Percentiles rank a stretch among this genome's conserved stretches.
Conservation (phyloP, 2,329 filamentous ascomycete genomes). For the Iodosphaeria phyllophila region DNA sequence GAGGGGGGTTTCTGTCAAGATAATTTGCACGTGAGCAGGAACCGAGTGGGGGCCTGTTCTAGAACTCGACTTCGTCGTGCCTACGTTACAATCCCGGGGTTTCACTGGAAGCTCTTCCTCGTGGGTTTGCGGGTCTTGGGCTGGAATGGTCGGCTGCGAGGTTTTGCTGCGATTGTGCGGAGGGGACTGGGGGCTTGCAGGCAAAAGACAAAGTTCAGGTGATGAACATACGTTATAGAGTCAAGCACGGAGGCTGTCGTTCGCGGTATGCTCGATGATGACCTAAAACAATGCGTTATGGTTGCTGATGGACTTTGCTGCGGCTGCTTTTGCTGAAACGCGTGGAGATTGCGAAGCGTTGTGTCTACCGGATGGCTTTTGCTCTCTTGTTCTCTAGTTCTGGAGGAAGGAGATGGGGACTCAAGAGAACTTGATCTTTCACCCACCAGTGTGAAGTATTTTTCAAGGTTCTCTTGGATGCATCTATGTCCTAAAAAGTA, state of each 20-base stretch:
- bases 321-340: too few relatives aligned
- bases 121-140: not conserved
- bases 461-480: too few relatives aligned
- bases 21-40: constrained; percentile 34
- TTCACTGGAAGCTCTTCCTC: constrained; percentile 4
- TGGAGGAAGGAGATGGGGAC: too few relatives aligned
- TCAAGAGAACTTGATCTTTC: too few relatives aligned
- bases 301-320: constrained; percentile 23
- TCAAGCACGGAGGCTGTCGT: constrained; percentile 77
- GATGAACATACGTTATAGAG: constrained; percentile 95
- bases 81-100: constrained; percentile 15
- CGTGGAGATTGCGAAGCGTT: too few relatives aligned
- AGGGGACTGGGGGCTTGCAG: not conserved
- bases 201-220: constrained; percentile 42
- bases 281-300: constrained; percentile 25
- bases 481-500: too few relatives aligned
- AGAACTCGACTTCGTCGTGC: too few relatives aligned
- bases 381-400: too few relatives aligned
- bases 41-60: too few relatives aligned
- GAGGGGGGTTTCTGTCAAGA: constrained; percentile 46
- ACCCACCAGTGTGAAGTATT: too few relatives aligned
- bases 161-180: not conserved
- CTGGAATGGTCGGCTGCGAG: constrained; percentile 3
- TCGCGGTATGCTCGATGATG: constrained; percentile 25
- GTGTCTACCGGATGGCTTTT: too few relatives aligned